Base-by-base conservation (phyloP, 2,329 filamentous ascomycete species). In the Lizonia empirigonia region DNA sequence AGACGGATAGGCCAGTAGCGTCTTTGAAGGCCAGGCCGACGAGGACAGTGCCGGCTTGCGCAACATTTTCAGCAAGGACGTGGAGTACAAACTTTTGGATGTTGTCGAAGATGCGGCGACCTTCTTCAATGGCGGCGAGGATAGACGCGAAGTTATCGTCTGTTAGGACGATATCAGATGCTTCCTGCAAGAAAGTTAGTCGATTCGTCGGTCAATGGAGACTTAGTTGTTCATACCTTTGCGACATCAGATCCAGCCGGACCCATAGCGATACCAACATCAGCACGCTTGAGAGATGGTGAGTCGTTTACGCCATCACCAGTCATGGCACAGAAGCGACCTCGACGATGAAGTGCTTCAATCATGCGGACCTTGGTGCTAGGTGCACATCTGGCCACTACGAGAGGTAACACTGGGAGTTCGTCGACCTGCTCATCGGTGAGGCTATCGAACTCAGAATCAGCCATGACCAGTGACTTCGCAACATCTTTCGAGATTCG, bases 181-280 rank as follows among this genome's bases (percentile, higher is more conserved):
- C 50, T 53, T 53, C 50, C 50, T 53, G 18, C 3, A 13, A 2
- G 7, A 3, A 12, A 1, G 7, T 26, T 12, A 39, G 23, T 15
- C 4, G 6, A 12, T 22, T 15, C 5, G 5, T 22, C 7, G 12
- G n/a, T 9, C 1, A 22, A 4, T 2, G 34, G 13, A 8, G 12
- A 36, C 7, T 2, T 12, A 9, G 12, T n/a, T n/a, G 12, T 22
- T 12, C 42, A 4, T 51, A 56, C 52, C 37, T 94, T 95, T 55
- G 90, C 90, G 6, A 95, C 90, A 62, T 94, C 90, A 9, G 87
- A 91, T 1, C 90, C 90, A 12, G 87, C 50, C 38, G 51, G 60
- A n/a, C 90, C 90, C 90, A 95, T 95, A 46, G 90, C 90, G 59
- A 94, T 96, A 58, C 89, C 90, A 5, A 96, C 89, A 66, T 96